Evolutionary conservation across 306 rosid genomes (phyloP).

Genomic region (Trichosanthes cucumerina): DNA sequence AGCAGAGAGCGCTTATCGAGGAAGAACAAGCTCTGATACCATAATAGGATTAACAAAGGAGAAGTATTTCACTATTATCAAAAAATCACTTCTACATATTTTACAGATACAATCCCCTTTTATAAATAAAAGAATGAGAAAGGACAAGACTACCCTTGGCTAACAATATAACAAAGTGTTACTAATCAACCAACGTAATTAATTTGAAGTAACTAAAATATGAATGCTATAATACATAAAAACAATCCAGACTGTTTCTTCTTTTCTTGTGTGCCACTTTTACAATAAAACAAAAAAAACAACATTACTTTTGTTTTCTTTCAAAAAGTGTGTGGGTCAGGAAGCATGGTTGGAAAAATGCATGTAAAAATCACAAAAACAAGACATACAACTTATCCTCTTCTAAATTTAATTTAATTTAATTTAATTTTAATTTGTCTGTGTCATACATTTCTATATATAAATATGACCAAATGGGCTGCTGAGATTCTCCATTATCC

Average conservation of each 20-base stretch:
- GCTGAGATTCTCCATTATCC: background rate
- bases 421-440: background rate
- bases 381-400: background rate
- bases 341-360: constrained; percentile 4
- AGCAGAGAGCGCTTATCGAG: too few relatives aligned
- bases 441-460: background rate
- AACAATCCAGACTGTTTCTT: background rate
- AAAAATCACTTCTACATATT: too few relatives aligned
- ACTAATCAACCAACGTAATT: too few relatives aligned
- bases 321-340: constrained; percentile 5
- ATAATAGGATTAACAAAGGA: too few relatives aligned
- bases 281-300: background rate
- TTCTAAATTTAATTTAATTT: background rate
- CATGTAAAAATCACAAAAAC: background rate
- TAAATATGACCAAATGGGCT: background rate
- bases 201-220: too few relatives aligned
- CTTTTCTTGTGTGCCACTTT: background rate
- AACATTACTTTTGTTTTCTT: background rate
- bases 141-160: too few relatives aligned
- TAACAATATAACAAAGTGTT: too few relatives aligned
- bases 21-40: too few relatives aligned
- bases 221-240: too few relatives aligned
- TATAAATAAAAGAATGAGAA: too few relatives aligned
- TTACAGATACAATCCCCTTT: too few relatives aligned
- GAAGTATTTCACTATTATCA: too few relatives aligned